Percentiles rank a stretch among this genome's conserved stretches.
Evolutionary conservation across 2,329 filamentous ascomycete genomes (phyloP).

Genomic region (Orbilia javanica): DNA sequence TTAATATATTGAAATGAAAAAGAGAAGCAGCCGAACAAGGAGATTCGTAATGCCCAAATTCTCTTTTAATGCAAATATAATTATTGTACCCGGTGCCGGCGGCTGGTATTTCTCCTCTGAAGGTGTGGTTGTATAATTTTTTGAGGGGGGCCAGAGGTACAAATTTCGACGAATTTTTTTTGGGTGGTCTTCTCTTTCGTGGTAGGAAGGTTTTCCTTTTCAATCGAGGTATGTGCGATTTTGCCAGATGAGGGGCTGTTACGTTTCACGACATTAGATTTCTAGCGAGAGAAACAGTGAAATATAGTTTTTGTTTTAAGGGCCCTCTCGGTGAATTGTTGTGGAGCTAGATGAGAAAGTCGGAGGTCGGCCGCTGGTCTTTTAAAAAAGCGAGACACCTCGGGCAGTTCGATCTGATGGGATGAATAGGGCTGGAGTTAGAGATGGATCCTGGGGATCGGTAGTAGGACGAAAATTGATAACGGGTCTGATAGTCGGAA

Average conservation of each 20-base stretch:
- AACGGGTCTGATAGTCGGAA: conserved; percentile 34
- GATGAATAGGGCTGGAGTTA: conserved; percentile 36
- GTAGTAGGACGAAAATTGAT: conserved; percentile 43
- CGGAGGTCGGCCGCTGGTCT: conserved; percentile 18
- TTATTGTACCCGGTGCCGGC: conserved; percentile 10
- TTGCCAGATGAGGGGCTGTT: conserved; percentile 52
- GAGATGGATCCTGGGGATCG: conserved; percentile 38
- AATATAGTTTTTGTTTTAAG: neutral
- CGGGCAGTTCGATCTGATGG: conserved; percentile 35
- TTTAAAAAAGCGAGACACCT: conserved; percentile 22
- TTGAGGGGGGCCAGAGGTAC: neutral
- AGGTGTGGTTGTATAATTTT: conserved; percentile 38
- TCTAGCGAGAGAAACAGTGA: conserved; percentile 28
- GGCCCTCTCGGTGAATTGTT: conserved; percentile 6
- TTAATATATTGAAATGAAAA: conserved; percentile 54
- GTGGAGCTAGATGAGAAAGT: conserved; percentile 8
- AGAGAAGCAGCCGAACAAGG: conserved; percentile 11
- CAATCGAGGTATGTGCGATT: conserved; percentile 17
- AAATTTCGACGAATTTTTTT: conserved; percentile 10
- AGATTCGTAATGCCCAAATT: conserved; percentile 26
- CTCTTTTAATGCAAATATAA: conserved; percentile 23
- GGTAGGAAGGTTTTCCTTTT: conserved; percentile 11
- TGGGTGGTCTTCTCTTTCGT: neutral
- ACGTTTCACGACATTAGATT: conserved; percentile 52
- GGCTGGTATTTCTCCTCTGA: conserved; percentile 12